phyloP scores from a whole-genome alignment of 305 asterid genomes.

The Euphrasia arctica region DNA sequence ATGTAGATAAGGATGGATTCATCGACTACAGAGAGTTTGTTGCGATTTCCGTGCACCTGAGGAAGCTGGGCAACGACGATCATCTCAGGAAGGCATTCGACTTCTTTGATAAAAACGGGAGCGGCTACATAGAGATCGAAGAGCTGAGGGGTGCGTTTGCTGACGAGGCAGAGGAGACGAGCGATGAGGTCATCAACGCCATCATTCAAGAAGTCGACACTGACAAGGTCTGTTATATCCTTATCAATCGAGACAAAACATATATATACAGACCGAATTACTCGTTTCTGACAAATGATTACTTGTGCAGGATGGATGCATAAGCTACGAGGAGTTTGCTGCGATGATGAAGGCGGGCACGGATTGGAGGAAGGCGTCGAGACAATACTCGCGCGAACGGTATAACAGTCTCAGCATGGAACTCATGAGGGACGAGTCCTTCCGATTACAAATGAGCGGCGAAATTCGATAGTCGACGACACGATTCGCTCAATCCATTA shows the following conservation, averaged over 20 bases:
- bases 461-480: constrained; percentile 25
- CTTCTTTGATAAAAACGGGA: constrained; percentile 46
- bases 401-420: constrained; percentile 65
- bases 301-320: constrained; percentile 66
- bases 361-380: constrained; percentile 87
- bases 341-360: constrained; percentile 82
- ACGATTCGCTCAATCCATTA: not conserved
- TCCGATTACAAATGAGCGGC: constrained; percentile 28
- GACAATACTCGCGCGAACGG: constrained; percentile 80
- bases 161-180: constrained; percentile 51
- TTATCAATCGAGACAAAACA: too few relatives aligned
- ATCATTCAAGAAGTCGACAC: constrained; percentile 81
- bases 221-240: constrained; percentile 52
- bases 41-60: constrained; percentile 52
- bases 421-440: constrained; percentile 60
- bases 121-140: constrained; percentile 53
- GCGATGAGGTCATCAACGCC: constrained; percentile 63
- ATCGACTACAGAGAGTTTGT: constrained; percentile 51
- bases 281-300: not conserved
- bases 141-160: constrained; percentile 51
- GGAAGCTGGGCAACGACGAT: constrained; percentile 48
- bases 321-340: constrained; percentile 62
- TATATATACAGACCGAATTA: not conserved
- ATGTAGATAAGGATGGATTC: constrained; percentile 51
- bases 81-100: constrained; percentile 47